Percentiles rank a stretch among this genome's conserved stretches.
phyloP scores from a whole-genome alignment of 768 basidiomycete genomes.

The Phlegmacium glaucopus region DNA sequence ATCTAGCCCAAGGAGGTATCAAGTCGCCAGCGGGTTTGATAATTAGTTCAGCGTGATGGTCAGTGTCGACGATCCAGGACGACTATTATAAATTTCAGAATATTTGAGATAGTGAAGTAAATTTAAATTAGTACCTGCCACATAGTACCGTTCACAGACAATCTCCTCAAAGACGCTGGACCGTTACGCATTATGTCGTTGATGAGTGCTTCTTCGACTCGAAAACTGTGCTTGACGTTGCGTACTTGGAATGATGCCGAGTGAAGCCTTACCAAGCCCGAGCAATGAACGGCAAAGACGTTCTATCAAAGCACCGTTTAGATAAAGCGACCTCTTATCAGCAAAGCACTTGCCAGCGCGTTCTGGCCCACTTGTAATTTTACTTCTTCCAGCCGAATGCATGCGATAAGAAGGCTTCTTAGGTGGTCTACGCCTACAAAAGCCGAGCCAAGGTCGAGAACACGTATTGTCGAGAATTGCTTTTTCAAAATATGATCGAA shows the following conservation, averaged over 20 bases:
- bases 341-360: constrained; percentile 27
- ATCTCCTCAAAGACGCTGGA: constrained; percentile 22
- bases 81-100: background rate
- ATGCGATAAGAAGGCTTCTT: constrained; percentile 25
- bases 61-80: background rate
- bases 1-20: background rate
- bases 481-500: constrained; percentile 34
- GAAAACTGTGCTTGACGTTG: constrained; percentile 22
- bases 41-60: background rate
- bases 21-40: background rate
- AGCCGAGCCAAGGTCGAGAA: constrained; percentile 27
- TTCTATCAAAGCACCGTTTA: constrained; percentile 11
- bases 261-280: constrained; percentile 23
- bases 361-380: constrained; percentile 24
- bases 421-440: constrained; percentile 29
- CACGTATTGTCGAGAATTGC: constrained; percentile 29
- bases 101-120: too few species aligned
- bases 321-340: background rate
- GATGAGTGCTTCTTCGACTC: constrained; percentile 19
- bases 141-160: constrained; percentile 27
- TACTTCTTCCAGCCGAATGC: constrained; percentile 34
- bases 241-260: constrained; percentile 31
- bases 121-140: constrained; percentile 29
- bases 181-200: constrained; percentile 21
- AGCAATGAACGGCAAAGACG: constrained; percentile 20